Base-by-base conservation (phyloP, 2,329 filamentous ascomycete genomes). In the Epichloe glyceriae region DNA sequence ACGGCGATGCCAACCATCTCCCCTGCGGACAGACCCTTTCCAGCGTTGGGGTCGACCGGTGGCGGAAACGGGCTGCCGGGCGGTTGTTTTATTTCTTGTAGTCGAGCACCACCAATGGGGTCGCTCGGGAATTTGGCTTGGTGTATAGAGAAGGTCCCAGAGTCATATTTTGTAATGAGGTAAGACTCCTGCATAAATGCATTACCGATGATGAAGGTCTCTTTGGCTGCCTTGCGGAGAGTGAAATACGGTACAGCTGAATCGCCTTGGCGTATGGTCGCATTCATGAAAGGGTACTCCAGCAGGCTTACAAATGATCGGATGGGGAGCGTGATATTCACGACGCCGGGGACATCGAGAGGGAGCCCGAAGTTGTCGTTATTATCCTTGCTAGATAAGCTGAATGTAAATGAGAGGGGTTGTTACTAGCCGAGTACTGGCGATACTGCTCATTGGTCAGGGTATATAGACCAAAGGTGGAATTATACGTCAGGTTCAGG, bases 101-200 rank as follows among this genome's bases (percentile, higher is more conserved):
- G 61, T 37, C 67, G 70, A 30, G 66, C 70, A 54, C 70, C 68
- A 12, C 53, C 62, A 35, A 60, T 54, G 2, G 71, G 67, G 12
- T 70, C 61, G 45, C 67, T 56, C n/a, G 79, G 73, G 58, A 79
- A 76, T 47, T 59, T 58, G 10, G 79, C 78, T 57, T 80, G 75
- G 50, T 80, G 72, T 22, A 84, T 58, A 1, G 75, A 76, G 60
- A 79, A 81, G 12, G 63, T 62, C 15, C 64, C 68, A 37, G 70
- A 69, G 53, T 81, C 78, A 58, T 79, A 82, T 55, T 73, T 73
- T 26, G 73, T 78, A 34, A 78, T 70, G 5, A 81, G 63, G 53
- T 81, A 81, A 2, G 83, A 76, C 63, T 88, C 83, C 61, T 88
- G 85, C 50, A 88, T 67, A 56, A 88, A 87, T 0, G 78, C 75